Evolutionary conservation across 1,284 basidiomycete species (phyloP).

Genomic region (Gymnopus androsaceus): DNA sequence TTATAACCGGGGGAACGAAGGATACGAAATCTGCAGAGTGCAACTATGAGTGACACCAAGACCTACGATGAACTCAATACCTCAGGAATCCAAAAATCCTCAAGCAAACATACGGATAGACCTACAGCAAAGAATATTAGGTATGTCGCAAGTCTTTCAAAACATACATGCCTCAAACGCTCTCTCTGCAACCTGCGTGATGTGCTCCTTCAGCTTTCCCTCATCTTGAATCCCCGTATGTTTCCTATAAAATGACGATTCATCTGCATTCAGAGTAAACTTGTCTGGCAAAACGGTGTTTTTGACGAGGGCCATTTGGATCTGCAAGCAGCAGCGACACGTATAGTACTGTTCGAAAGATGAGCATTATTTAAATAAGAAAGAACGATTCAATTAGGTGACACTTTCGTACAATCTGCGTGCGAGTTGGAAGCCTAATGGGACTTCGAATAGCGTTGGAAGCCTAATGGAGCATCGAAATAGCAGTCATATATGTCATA

Average conservation of each 20-base stretch:
- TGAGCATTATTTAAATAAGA: no score
- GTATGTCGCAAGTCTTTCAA: neutral
- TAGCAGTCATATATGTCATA: no score
- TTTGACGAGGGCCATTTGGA: no score
- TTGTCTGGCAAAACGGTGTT: neutral
- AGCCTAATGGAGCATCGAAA: no score
- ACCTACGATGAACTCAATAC: conserved; percentile 4
- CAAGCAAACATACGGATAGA: conserved; percentile 20
- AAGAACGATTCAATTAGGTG: no score
- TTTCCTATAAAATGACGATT: conserved; percentile 39
- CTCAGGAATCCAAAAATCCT: conserved; percentile 19
- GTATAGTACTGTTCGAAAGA: no score
- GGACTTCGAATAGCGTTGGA: no score
- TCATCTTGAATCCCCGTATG: conserved; percentile 43
- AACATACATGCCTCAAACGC: conserved; percentile 39
- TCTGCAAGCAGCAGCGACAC: no score
- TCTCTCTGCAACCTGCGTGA: conserved; percentile 43
- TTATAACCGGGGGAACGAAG: conserved; percentile 42
- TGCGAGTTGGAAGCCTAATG: no score
- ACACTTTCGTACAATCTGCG: no score
- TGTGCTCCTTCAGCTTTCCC: conserved; percentile 44
- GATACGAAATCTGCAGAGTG: conserved; percentile 43
- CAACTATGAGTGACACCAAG: neutral
- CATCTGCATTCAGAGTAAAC: conserved; percentile 20
- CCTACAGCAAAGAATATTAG: conserved; percentile 5